These are phyloP conservation scores for Canariomyces notabilis DNA, from an alignment of 2,329 filamentous ascomycete species.

Conservation along the genomic window DNA sequence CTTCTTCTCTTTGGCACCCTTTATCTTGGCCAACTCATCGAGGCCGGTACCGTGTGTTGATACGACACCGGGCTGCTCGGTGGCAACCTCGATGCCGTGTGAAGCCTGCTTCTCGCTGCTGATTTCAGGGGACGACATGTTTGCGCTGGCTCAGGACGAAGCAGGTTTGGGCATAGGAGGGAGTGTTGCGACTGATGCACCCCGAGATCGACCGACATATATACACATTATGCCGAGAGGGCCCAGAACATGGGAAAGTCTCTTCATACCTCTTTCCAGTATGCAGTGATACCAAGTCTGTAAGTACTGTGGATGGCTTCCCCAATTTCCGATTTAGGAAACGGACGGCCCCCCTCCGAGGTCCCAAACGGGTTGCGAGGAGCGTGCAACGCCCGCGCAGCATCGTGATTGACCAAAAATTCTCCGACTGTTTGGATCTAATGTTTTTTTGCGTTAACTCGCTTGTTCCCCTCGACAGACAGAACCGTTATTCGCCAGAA, in stretches of 20 bases:
- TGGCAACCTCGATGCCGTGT: slow-evolving; percentile 7
- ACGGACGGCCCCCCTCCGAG: slow-evolving; percentile 20
- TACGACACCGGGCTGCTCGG: background rate
- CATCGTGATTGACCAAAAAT: slow-evolving; percentile 20
- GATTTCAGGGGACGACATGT: slow-evolving; percentile 25
- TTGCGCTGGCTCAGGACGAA: slow-evolving; percentile 6
- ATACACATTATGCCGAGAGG: background rate
- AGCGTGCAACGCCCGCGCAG: slow-evolving; percentile 15
- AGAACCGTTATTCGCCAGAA: slow-evolving; percentile 10
- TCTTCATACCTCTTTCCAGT: too few species aligned
- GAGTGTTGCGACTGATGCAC: slow-evolving; percentile 10
- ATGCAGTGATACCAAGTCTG: too few species aligned
- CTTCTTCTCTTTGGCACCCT: slow-evolving; percentile 34
- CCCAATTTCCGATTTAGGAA: slow-evolving; percentile 8
- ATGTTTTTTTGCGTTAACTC: slow-evolving; percentile 13
- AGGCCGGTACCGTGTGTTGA: too few species aligned
- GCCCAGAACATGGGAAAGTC: slow-evolving; percentile 1
- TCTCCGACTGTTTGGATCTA: slow-evolving; percentile 17
- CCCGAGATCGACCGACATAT: slow-evolving; percentile 11
- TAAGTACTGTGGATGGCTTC: too few species aligned
- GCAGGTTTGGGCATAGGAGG: slow-evolving; percentile 4
- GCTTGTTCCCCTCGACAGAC: slow-evolving; percentile 2
- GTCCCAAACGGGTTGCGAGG: slow-evolving; percentile 18
- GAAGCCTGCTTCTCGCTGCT: slow-evolving; percentile 19
- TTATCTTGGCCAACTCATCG: slow-evolving; percentile 5